A percentile compares a stretch with the other conserved stretches of the same genome.
Conservation (phyloP, 805 yeast genomes). For the Candida pseudofarinosa region DNA sequence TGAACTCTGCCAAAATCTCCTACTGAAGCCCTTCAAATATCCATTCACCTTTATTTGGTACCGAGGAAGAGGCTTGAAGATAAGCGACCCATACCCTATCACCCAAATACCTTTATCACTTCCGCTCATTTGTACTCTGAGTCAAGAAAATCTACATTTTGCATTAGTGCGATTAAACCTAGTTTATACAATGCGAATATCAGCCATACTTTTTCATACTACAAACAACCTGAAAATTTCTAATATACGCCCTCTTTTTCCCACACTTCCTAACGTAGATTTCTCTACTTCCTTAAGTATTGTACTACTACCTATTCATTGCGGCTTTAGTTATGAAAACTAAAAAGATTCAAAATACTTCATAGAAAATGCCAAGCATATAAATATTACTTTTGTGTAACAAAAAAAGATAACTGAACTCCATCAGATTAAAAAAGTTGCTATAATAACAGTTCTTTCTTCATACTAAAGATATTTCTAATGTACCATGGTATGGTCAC, state of each 20-base stretch:
- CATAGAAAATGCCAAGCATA: too few relatives aligned
- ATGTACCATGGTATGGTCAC: conserved; percentile 25
- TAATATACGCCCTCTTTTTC: too few relatives aligned
- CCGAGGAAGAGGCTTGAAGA: conserved; percentile 86
- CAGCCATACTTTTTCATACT: too few relatives aligned
- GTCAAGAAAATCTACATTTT: too few relatives aligned
- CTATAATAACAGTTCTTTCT: neutral
- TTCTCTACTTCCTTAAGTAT: too few relatives aligned
- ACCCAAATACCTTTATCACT: conserved; percentile 57
- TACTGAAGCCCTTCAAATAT: conserved; percentile 64
- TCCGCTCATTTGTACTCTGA: neutral
- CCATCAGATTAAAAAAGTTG: neutral
- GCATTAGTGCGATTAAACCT: too few relatives aligned
- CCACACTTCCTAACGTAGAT: too few relatives aligned
- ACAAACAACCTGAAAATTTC: too few relatives aligned
- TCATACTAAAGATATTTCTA: neutral
- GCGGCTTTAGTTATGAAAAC: too few relatives aligned
- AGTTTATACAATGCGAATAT: too few relatives aligned
- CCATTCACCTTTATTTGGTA: conserved; percentile 65
- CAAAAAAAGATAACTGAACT: neutral
- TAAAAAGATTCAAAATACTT: too few relatives aligned
- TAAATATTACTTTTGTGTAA: neutral
- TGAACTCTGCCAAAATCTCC: conserved; percentile 90
- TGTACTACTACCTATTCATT: too few relatives aligned
- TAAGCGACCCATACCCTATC: conserved; percentile 85